Base-by-base conservation (phyloP, 2,329 filamentous ascomycete genomes). In the Epichloe brachyelytri region DNA sequence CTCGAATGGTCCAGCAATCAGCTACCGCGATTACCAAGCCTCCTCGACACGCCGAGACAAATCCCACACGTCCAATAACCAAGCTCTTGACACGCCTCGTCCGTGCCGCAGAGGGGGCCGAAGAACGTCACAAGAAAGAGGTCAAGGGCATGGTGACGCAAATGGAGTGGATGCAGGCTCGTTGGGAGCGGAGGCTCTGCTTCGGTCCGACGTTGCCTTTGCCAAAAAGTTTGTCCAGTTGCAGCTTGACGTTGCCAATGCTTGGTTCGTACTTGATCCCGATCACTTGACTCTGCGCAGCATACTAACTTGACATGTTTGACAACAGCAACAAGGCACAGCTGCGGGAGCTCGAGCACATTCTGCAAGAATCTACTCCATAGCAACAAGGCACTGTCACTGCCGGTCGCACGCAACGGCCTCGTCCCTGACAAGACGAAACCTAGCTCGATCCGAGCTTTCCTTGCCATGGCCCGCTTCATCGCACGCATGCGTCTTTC, bases 111-210 rank as follows among this genome's bases (percentile, higher is more conserved):
- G 74, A 79, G 58, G 73, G 77, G 47, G 81, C 84, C 44, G 82
- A 88, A 60, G 80, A 79, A 57, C 74, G 78, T 43, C 87, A 93
- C 65, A 72, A 76, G 60, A 83, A 82, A 65, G 87, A 94, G 69
- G 72, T 96, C 49, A 80, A 83, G 58, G 91, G 91, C 17, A 76
- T 97, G 63, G 79, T 81, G 49, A 86, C 93, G 70, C 90, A 97
- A 69, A 91, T 97, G 64, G 80, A 89, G 61, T 97, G 87, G 82
- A 80, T 97, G 65, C 82, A 89, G 60, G 87, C 88, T 2, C 81
- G 85, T 49, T 86, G 86, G 71, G 77, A 80, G 63, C 79, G 93
- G 91, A 96, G 68, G 81, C 87, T 58, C 80, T 78, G 48, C 83
- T 97, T 68, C 79, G 93, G 41, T 77, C 78, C 55, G 87, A 90